Evolutionary conservation across 768 basidiomycete species (phyloP), one percentile per base, ranked within the genome.

Genomic region (Tulasnella sp.): DNA sequence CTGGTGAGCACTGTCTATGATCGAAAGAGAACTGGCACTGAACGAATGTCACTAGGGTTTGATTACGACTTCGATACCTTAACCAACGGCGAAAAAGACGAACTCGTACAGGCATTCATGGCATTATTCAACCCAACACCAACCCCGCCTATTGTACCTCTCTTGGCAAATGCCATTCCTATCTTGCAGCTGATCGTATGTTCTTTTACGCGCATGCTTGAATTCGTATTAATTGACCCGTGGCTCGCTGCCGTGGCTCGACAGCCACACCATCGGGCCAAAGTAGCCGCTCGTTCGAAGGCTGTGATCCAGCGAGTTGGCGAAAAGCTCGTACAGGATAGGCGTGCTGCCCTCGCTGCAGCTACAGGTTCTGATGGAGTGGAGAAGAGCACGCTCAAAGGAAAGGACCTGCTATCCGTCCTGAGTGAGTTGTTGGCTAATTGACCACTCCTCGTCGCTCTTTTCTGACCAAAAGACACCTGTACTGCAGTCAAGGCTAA

Each of bases 401-500:
- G 67, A 29, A 76, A 34, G 40, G 75, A 76, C 31, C 36, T 76
- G 22, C 45, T 76, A 11, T 37, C 38, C 15, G 31, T 76, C 4
- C 25, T 76, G 5, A 52, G 72, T 52, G 36, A 45, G 72, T 73
- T 64, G 5, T 5, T 14, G 31, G 29, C 31, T 29, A 34, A 29
- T 64, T 2, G 58, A 64, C 29, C 1, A 4, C 22, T 17, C 49
- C 0, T 31, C 36, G 37, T 31, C 40, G 19, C 12, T 29, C 5
- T 5, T 42, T 15, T 39, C 1, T 9, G 22, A 31, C 69, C 19
- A 22, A 2, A 38, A n/a, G n/a, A 34, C 36, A 19, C 67, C 19
- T 68, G 67, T 5, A 7, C 67, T 29, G 73, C 69, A 76, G 77
- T 92, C 54, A 85, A 85, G 76, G 90, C 91, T 3, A 92, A 92